Conservation (phyloP, 148 eudicot genomes). For the Tetragonia tetragonoides region DNA sequence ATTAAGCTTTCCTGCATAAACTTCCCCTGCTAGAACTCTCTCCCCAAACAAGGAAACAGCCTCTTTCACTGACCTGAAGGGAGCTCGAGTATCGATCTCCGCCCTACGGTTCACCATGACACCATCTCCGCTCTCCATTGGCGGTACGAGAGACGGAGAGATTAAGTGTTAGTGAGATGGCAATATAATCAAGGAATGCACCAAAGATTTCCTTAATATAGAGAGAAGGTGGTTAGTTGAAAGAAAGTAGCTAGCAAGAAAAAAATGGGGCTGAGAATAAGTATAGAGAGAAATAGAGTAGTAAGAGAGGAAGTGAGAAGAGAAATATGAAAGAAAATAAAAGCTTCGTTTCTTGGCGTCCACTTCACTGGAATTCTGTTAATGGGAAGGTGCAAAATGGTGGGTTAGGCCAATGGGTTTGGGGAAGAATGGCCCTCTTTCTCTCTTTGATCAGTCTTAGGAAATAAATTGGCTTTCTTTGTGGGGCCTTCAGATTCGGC, state of each 20-base stretch:
- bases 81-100: constrained; percentile 71
- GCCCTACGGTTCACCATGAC: constrained; percentile 35
- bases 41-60: constrained; percentile 77
- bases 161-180: neutral
- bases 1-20: constrained; percentile 48
- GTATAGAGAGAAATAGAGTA: neutral
- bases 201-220: neutral
- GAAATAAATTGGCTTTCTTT: neutral
- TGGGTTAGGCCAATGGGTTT: constrained; percentile 8
- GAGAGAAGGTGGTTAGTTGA: constrained; percentile 11
- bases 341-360: constrained; percentile 78
- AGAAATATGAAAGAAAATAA: neutral
- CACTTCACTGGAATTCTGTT: constrained; percentile 71
- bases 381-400: constrained; percentile 1
- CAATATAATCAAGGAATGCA: neutral
- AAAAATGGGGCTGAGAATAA: neutral
- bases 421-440: neutral
- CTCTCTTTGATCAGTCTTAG: neutral
- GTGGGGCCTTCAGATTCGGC: neutral
- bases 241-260: neutral
- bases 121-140: constrained; percentile 22
- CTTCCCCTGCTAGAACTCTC: constrained; percentile 56
- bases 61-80: constrained; percentile 70
- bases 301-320: neutral
- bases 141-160: neutral